phyloP scores from a whole-genome alignment of 2,329 filamentous ascomycete genomes.

The Byssothecium circinans region DNA sequence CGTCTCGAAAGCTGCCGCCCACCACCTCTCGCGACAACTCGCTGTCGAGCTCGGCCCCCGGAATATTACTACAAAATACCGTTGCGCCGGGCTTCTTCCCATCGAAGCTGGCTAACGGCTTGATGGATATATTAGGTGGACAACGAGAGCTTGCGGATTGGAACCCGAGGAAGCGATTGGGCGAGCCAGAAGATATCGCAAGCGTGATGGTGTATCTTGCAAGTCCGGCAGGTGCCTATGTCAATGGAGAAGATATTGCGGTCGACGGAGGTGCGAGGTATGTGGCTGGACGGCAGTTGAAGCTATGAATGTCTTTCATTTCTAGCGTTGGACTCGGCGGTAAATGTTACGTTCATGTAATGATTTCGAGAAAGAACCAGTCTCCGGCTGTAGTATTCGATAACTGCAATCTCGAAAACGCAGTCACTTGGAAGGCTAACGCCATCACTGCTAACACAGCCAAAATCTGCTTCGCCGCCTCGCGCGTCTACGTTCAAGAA shows the following conservation, averaged over 20 bases:
- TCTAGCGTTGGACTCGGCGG: slow-evolving; percentile 48
- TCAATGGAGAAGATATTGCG: slow-evolving; percentile 38
- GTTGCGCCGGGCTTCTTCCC: slow-evolving; percentile 46
- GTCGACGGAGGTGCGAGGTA: slow-evolving; percentile 36
- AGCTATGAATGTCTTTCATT: slow-evolving; percentile 30
- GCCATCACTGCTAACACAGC: slow-evolving; percentile 44
- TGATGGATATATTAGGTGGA: slow-evolving; percentile 43
- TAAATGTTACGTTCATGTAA: too few species aligned
- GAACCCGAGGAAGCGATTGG: slow-evolving; percentile 38
- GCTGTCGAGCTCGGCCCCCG: slow-evolving; percentile 44
- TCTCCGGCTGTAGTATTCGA: slow-evolving; percentile 49
- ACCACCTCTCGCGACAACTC: slow-evolving; percentile 43
- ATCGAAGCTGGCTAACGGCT: slow-evolving; percentile 39
- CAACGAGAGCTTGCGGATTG: slow-evolving; percentile 44
- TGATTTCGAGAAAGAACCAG: too few species aligned
- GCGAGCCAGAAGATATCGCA: slow-evolving; percentile 41
- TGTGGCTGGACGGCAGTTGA: slow-evolving; percentile 29
- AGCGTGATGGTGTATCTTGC: slow-evolving; percentile 41
- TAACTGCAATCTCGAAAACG: slow-evolving; percentile 48
- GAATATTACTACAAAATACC: slow-evolving; percentile 44
- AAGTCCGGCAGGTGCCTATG: slow-evolving; percentile 31
- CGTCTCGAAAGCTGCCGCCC: slow-evolving; percentile 44
- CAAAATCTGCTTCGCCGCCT: slow-evolving; percentile 44
- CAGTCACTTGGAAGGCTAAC: slow-evolving; percentile 38
- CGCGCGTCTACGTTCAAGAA: slow-evolving; percentile 45